These are phyloP conservation scores for Fraxinus latifolia DNA, from an alignment of 305 asterid species.

Conservation along the genomic window DNA sequence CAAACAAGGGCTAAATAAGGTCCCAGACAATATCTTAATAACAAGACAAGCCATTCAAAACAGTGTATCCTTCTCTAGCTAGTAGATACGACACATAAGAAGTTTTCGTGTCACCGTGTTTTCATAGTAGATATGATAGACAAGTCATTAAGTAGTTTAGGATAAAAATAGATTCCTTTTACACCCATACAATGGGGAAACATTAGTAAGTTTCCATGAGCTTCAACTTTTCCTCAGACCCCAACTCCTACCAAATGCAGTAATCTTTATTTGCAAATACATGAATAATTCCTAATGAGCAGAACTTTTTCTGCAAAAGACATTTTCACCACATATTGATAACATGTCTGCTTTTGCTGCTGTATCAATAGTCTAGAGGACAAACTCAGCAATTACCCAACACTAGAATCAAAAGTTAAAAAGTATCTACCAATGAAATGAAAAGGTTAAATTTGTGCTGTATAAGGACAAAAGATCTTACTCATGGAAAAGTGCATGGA, in stretches of 20 bases:
- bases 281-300: not conserved
- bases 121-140: not conserved
- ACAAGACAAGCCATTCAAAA: not conserved
- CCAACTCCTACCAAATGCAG: not conserved
- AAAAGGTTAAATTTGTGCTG: not conserved
- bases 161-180: not conserved
- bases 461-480: slow-evolving; percentile 36
- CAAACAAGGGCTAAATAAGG: not conserved
- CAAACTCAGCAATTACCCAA: not conserved
- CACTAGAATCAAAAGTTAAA: not conserved
- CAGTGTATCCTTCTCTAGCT: not conserved
- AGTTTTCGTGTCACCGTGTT: not conserved
- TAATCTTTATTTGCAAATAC: not conserved
- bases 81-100: not conserved
- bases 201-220: not conserved
- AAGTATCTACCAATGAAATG: not conserved
- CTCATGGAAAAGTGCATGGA: slow-evolving; percentile 80
- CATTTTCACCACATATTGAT: not conserved
- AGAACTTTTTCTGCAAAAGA: not conserved
- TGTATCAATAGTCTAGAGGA: not conserved
- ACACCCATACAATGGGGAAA: not conserved
- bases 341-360: not conserved
- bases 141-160: not conserved
- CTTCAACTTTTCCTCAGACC: not conserved
- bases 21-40: not conserved